Evolutionary conservation across 371 early-diverging fungal genomes (phyloP).

Genomic region (Lichtheimia corymbifera): DNA sequence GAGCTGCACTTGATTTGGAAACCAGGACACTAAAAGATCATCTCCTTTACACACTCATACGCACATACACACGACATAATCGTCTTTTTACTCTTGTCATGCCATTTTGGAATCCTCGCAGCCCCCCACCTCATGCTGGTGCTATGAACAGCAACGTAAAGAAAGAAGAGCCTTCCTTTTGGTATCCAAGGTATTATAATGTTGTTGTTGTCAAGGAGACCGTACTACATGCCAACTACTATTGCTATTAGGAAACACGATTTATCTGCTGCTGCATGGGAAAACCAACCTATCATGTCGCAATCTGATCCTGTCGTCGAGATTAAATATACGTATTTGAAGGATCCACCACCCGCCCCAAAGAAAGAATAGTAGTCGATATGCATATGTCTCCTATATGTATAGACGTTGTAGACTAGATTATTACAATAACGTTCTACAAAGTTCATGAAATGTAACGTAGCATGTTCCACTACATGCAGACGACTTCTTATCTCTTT

Average conservation of each 20-base stretch:
- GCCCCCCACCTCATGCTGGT: background rate
- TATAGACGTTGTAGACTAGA: too few species aligned
- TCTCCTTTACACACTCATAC: background rate
- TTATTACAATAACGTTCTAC: too few species aligned
- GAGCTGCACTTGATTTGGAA: background rate
- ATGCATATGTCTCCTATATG: background rate
- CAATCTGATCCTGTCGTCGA: constrained; percentile 5
- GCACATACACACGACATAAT: background rate
- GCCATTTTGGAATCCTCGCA: constrained; percentile 10
- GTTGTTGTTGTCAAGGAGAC: background rate
- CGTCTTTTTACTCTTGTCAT: background rate
- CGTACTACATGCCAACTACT: background rate
- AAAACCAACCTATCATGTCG: background rate
- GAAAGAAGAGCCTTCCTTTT: constrained; percentile 6
- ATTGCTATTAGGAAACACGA: constrained; percentile 2
- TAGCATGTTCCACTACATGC: too few species aligned
- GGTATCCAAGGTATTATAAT: constrained; percentile 7
- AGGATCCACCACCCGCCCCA: background rate
- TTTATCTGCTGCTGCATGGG: constrained; percentile 10
- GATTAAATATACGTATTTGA: constrained; percentile 7
- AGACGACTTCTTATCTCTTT: too few species aligned
- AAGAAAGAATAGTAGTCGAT: background rate
- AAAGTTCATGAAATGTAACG: too few species aligned
- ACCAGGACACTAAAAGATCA: background rate
- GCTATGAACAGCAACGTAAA: background rate